Base-by-base conservation (phyloP, 257 asterid species). In the Plantago elongata region DNA sequence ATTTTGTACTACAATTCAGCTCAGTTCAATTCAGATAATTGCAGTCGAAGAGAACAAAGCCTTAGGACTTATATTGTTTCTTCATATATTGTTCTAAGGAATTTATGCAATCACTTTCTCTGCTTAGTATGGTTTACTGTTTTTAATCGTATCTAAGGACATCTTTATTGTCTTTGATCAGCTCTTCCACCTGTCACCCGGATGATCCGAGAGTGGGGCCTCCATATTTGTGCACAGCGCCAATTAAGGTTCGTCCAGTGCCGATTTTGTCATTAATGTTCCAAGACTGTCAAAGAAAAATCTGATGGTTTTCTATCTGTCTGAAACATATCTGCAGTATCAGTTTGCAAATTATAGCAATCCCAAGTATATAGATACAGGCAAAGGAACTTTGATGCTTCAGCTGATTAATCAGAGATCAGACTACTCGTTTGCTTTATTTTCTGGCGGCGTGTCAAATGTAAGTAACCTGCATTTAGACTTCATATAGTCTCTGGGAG, bases 361-460 rank as follows among this genome's bases (percentile, higher is more conserved):
- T 73, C 82, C 79, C 3, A 79, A 65, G 51, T 92, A 89, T 68
- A 81, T 63, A 70, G 74, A 69, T 11, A 78, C 87, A 0, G 94
- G 97, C 58, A 84, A 83, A 73, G 97, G 97, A 42, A 75, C 82
- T 16, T 57, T 92, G 79, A 87, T 77, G 93, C 81, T 92, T 75
- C 95, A 71, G 72, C 66, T 89, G 78, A 84, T 92, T 72, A 92
- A 89, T 63, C 99, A 92, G 79, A 81, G 99, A 89, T 84, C 95
- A n/a, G 88, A 92, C 69, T 86, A 68, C 76, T 84, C 96, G 7
- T 83, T 89, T 52, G 97, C 87, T 51, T 68, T 89, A 56, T 89
- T 92, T 83, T 81, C 97, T 64, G 97, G 96, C 61, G 99, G 95
- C 64, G 65, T 89, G 55, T 78, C 83, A 51, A 84, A 77, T 63